phyloP scores from a whole-genome alignment of 139 green algal genomes.

The Diplosphaera chodatii region DNA sequence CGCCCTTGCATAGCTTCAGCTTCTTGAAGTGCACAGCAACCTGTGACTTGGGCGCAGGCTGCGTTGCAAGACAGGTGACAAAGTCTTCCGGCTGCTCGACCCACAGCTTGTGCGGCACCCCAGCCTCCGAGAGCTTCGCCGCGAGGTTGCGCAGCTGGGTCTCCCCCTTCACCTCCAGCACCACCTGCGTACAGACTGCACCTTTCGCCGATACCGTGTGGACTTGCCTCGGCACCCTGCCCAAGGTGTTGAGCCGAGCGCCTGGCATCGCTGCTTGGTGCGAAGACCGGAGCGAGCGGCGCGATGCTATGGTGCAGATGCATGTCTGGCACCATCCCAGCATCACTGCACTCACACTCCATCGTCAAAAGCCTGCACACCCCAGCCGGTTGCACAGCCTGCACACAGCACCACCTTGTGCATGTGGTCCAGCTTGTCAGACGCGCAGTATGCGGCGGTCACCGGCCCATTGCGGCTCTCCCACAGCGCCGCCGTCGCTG shows the following conservation, averaged over 20 bases:
- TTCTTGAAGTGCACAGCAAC: constrained; percentile 76
- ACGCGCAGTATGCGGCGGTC: constrained; percentile 60
- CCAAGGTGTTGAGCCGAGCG: too few species aligned
- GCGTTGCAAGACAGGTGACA: constrained; percentile 83
- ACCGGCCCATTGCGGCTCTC: constrained; percentile 32
- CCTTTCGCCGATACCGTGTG: too few species aligned
- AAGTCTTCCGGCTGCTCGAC: constrained; percentile 93
- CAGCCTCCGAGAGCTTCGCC: constrained; percentile 59
- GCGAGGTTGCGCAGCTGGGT: constrained; percentile 65
- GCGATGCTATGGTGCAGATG: too few species aligned
- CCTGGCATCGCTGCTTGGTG: too few species aligned
- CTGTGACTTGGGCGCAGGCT: constrained; percentile 64
- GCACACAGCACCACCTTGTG: too few species aligned
- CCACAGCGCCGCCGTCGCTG: constrained; percentile 79
- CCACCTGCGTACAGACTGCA: too few species aligned
- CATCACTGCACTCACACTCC: too few species aligned
- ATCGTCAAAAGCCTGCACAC: too few species aligned
- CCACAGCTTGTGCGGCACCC: constrained; percentile 87
- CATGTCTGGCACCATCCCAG: too few species aligned
- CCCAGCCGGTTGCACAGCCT: too few species aligned
- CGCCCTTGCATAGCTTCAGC: constrained; percentile 78
- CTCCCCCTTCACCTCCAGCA: constrained; percentile 87
- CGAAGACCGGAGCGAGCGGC: too few species aligned
- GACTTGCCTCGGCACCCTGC: too few species aligned
- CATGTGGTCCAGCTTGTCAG: constrained; percentile 83